Base-by-base conservation (phyloP, 148 eudicot species). In the Rhododendron simsii region DNA sequence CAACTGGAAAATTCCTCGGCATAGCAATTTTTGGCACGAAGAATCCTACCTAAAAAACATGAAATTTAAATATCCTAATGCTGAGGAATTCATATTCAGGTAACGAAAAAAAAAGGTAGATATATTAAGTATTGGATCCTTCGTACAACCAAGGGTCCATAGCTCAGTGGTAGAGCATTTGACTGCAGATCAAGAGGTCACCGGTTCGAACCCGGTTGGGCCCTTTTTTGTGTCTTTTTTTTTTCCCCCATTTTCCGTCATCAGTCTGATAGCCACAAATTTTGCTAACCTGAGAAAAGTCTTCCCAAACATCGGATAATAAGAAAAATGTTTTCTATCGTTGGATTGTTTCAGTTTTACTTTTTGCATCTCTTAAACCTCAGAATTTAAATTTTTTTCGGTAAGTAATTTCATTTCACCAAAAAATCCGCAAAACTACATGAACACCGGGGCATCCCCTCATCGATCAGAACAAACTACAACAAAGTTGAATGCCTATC, bases 141-240 rank as follows among this genome's bases (percentile, higher is more conserved):
- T 10, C 0, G 1, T n/a, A 57, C 84, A 84, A 61, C 80, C 37
- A 73, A 6, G 91, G 91, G 91, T 89, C 91, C 87, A 89, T 89
- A 89, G 91, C 91, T 89, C 91, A 89, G 91, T 89, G 89, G 91
- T 87, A 87, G 88, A 87, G 86, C 88, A 84, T 75, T 87, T 87
- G 88, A 87, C 88, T 84, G 88, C 88, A 87, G 86, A 87, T 83
- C 83, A 87, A 87, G 69, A 87, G 80, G 88, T 78, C 86, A 87
- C 86, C 88, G 88, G 83, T 87, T 83, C 88, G 86, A 87, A 84
- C 88, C 86, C 86, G 83, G 88, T 87, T 83, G 78, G 88, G 86
- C 86, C 88, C 88, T 87, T 16, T 14, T 81, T 7, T 0, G 0
- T 2, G 21, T 5, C 10, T 30, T 2, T 7, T 14, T 14, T 14